Conservation (phyloP, 176 grass and related monocot species). For the Juncus effusus region DNA sequence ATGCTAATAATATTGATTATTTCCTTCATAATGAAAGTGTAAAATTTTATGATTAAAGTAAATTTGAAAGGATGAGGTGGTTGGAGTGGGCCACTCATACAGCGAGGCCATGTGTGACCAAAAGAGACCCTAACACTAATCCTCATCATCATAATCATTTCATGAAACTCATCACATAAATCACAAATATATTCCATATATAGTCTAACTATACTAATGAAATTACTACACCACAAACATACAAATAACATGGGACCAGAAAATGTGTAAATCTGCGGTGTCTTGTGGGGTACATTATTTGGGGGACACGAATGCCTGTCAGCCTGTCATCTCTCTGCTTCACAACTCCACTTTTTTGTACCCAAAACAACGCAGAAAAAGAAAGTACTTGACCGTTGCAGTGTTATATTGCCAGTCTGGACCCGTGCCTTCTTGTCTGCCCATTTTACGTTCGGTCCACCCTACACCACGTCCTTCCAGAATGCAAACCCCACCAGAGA, state of each 20-base stretch:
- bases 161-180: background rate
- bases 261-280: background rate
- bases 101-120: conserved; percentile 28
- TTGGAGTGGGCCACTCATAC: background rate
- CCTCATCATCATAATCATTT: conserved; percentile 18
- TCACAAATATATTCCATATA: background rate
- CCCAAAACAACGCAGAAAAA: background rate
- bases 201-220: too few species aligned
- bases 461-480: background rate
- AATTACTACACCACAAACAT: background rate
- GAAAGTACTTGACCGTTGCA: background rate
- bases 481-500: background rate
- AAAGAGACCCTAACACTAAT: background rate
- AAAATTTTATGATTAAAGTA: too few species aligned
- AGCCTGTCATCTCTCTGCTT: conserved; percentile 15
- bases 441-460: background rate
- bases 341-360: background rate
- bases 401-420: conserved; percentile 6
- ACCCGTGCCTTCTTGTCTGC: background rate
- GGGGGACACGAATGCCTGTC: conserved; percentile 12
- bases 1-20: too few species aligned
- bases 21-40: too few species aligned
- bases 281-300: conserved; percentile 2
- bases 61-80: background rate
- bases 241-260: background rate